Percentiles rank a stretch among this genome's conserved stretches.
phyloP scores from a whole-genome alignment of 306 rosid species.

The Abrus precatorius region DNA sequence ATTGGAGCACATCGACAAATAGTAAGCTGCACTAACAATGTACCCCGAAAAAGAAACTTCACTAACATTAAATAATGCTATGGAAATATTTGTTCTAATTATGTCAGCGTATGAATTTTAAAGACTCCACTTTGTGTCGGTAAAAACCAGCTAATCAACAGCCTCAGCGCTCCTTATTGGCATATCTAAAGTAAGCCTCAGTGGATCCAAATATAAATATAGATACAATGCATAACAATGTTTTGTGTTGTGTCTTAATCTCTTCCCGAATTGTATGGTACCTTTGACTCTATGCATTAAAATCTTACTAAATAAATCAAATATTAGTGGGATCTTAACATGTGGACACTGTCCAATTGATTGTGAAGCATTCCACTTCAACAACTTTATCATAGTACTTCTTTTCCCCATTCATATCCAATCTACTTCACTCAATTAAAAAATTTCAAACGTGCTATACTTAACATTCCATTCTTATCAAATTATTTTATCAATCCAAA shows the following conservation, averaged over 20 bases:
- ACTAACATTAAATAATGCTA: not conserved
- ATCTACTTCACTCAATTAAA: not conserved
- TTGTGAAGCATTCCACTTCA: not conserved
- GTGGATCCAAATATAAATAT: not conserved
- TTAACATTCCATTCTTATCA: no score
- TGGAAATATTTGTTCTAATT: not conserved
- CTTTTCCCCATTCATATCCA: not conserved
- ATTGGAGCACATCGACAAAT: slow-evolving; percentile 26
- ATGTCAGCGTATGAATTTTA: not conserved
- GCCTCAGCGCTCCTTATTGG: not conserved
- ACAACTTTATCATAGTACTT: not conserved
- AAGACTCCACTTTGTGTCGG: not conserved
- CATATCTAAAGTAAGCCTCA: not conserved
- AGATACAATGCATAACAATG: not conserved
- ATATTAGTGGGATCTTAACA: slow-evolving; percentile 31
- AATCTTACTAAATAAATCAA: not conserved
- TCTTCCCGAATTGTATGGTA: not conserved
- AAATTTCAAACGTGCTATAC: not conserved
- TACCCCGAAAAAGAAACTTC: not conserved
- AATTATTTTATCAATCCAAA: no score
- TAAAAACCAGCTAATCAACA: not conserved
- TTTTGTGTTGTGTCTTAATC: slow-evolving; percentile 26
- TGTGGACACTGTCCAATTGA: slow-evolving; percentile 18
- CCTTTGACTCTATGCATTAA: not conserved
- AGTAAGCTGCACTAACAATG: slow-evolving; percentile 17